phyloP scores from a whole-genome alignment of 2,329 filamentous ascomycete species.

The Rutstroemia sydowiana region DNA sequence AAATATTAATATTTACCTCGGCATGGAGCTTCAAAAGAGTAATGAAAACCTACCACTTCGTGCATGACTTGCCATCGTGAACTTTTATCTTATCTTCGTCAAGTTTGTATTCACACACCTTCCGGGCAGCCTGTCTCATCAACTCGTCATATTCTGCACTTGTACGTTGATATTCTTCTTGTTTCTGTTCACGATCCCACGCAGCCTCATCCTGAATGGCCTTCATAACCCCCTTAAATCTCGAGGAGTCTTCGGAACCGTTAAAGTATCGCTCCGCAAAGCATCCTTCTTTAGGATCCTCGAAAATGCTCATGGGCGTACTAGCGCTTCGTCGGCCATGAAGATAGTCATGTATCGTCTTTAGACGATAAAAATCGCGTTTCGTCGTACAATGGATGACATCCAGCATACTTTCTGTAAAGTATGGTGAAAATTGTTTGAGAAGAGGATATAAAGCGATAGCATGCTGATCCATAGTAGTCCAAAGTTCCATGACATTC shows the following conservation, averaged over 20 bases:
- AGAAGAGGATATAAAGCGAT: constrained; percentile 39
- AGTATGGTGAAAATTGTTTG: constrained; percentile 41
- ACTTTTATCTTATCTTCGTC: constrained; percentile 28
- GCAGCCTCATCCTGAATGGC: constrained; percentile 32
- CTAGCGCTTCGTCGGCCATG: constrained; percentile 28
- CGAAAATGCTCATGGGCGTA: constrained; percentile 39
- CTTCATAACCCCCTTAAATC: not conserved
- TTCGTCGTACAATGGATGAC: constrained; percentile 43
- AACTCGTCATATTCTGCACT: constrained; percentile 33
- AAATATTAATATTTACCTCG: not conserved
- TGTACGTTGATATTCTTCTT: constrained; percentile 32
- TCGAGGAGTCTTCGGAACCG: constrained; percentile 26
- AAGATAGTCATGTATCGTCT: constrained; percentile 44
- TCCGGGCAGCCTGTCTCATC: constrained; percentile 28
- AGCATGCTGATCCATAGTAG: constrained; percentile 44
- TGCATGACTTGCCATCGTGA: constrained; percentile 33
- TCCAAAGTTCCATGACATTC: constrained; percentile 50
- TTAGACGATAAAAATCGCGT: constrained; percentile 44
- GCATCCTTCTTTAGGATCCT: constrained; percentile 34
- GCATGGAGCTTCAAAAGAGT: not conserved
- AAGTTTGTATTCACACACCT: constrained; percentile 29
- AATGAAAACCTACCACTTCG: constrained; percentile 31
- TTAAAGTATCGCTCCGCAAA: constrained; percentile 18
- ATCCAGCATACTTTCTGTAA: constrained; percentile 44
- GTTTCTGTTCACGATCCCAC: constrained; percentile 29